phyloP scores from a whole-genome alignment of 352 stramenopile species.

The Globisporangium carolinianum region DNA sequence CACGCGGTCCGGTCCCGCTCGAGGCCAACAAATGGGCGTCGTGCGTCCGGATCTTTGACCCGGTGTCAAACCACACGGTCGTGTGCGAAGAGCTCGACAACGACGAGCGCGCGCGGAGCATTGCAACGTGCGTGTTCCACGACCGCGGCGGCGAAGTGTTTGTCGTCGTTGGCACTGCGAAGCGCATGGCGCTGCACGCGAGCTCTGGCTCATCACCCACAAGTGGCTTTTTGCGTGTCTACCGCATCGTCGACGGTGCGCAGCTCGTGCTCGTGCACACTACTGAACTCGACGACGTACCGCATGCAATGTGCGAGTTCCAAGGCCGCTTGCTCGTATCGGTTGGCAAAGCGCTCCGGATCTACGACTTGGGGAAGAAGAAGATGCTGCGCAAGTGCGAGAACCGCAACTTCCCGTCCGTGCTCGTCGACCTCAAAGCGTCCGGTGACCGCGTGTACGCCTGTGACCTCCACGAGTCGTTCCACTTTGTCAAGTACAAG shows the following conservation, averaged over 20 bases:
- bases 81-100: constrained; percentile 90
- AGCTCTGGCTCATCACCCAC: constrained; percentile 29
- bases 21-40: constrained; percentile 92
- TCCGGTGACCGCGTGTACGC: constrained; percentile 94
- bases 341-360: constrained; percentile 91
- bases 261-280: constrained; percentile 95
- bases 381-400: constrained; percentile 99
- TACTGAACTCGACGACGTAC: constrained; percentile 95
- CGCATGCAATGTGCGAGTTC: constrained; percentile 96
- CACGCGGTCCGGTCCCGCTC: constrained; percentile 44
- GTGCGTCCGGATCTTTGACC: constrained; percentile 97
- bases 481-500: constrained; percentile 98
- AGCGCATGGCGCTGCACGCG: constrained; percentile 93
- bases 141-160: constrained; percentile 95
- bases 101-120: constrained; percentile 92
- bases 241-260: constrained; percentile 89
- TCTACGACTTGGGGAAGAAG: constrained; percentile 99
- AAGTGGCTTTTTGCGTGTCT: constrained; percentile 87
- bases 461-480: constrained; percentile 94
- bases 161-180: constrained; percentile 95
- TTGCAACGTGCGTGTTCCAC: constrained; percentile 92
- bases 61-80: constrained; percentile 81
- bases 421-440: constrained; percentile 92
- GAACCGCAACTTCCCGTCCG: constrained; percentile 90
- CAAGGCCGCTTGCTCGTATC: constrained; percentile 96